Conservation (phyloP, 192 early-diverging fungal genomes). For the Linderina pennispora region DNA sequence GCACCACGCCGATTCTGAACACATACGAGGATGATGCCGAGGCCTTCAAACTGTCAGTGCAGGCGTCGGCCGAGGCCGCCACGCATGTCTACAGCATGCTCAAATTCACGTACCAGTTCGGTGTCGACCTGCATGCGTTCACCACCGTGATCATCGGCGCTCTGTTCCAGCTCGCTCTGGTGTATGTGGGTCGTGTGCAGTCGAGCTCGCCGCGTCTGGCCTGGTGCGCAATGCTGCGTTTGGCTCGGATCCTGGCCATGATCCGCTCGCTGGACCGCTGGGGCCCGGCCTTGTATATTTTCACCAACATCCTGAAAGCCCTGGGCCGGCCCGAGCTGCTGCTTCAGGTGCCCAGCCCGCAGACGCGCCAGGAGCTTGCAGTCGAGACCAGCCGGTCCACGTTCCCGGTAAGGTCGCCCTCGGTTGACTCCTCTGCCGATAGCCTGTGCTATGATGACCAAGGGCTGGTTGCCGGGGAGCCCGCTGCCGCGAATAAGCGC, state of each 20-base stretch:
- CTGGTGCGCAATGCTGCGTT: conserved; percentile 42
- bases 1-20: conserved; percentile 5
- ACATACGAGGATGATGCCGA: conserved; percentile 30
- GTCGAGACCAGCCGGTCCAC: conserved; percentile 23
- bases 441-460: conserved; percentile 8
- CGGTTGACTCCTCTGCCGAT: conserved; percentile 23
- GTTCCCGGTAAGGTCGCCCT: no score
- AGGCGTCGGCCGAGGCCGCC: conserved; percentile 14
- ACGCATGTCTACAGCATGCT: conserved; percentile 35
- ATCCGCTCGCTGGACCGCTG: conserved; percentile 44
- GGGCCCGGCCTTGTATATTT: conserved; percentile 45
- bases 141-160: conserved; percentile 28
- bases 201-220: conserved; percentile 23
- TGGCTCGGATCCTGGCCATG: conserved; percentile 43
- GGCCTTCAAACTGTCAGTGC: conserved; percentile 15
- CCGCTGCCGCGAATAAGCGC: conserved; percentile 20
- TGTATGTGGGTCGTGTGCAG: conserved; percentile 44
- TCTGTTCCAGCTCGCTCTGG: conserved; percentile 38
- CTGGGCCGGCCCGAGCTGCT: conserved; percentile 40
- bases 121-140: conserved; percentile 39
- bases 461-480: neutral
- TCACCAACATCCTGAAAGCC: conserved; percentile 48
- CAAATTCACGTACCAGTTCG: conserved; percentile 45
- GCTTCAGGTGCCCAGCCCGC: conserved; percentile 31
- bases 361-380: conserved; percentile 22